phyloP scores from a whole-genome alignment of 192 early-diverging fungal species.

The Podila minutissima region DNA sequence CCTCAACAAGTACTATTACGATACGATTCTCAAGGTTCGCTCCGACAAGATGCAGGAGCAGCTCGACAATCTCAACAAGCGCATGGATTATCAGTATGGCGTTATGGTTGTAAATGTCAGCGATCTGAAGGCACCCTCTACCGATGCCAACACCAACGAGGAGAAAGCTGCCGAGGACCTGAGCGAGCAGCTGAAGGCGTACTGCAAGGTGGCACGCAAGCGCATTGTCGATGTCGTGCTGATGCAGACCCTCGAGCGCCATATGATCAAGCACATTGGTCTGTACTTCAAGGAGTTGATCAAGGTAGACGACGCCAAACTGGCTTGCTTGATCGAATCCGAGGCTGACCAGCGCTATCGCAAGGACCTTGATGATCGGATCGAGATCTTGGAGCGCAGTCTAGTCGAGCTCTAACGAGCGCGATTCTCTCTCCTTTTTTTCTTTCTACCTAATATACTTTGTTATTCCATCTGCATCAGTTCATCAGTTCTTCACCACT shows the following conservation, averaged over 20 bases:
- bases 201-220: too few relatives aligned
- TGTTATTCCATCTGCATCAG: not conserved
- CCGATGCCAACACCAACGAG: too few relatives aligned
- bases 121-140: too few relatives aligned
- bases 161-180: too few relatives aligned
- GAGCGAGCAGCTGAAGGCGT: too few relatives aligned
- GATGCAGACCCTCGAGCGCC: slow-evolving; percentile 12
- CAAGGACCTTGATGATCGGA: not conserved
- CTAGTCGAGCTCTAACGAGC: not conserved
- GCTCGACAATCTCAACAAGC: too few relatives aligned
- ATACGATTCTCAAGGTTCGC: too few relatives aligned
- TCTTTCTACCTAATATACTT: not conserved
- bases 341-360: too few relatives aligned
- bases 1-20: too few relatives aligned
- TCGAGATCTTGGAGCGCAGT: not conserved
- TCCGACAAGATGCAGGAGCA: too few relatives aligned
- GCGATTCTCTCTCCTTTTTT: not conserved
- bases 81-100: too few relatives aligned
- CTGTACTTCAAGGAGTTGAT: not conserved
- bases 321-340: slow-evolving; percentile 13
- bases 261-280: slow-evolving; percentile 2
- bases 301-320: not conserved
- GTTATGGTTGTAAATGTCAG: too few relatives aligned
- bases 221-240: not conserved
- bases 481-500: not conserved